A percentile compares a stretch with the other conserved stretches of the same genome.
Evolutionary conservation across 1,139 yeast genomes (phyloP).

Genomic region (Ogataea hybrid): DNA sequence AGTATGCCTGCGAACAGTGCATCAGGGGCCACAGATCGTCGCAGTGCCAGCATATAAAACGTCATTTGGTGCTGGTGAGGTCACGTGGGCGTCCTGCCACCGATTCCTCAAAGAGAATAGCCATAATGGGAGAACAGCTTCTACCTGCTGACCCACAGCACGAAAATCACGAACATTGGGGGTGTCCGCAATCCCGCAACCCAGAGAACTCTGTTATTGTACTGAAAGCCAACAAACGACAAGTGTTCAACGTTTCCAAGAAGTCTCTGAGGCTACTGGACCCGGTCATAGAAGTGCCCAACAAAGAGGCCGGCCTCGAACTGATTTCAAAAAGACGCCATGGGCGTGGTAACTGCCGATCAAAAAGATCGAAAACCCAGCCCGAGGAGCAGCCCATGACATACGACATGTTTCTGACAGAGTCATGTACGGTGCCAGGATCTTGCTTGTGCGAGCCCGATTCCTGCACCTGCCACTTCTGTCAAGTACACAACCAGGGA

Average conservation of each 20-base stretch:
- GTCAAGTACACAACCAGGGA: constrained; percentile 41
- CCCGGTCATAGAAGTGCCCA: constrained; percentile 34
- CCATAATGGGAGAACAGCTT: constrained; percentile 50
- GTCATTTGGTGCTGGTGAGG: constrained; percentile 84
- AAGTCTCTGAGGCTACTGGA: constrained; percentile 36
- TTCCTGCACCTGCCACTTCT: constrained; percentile 47
- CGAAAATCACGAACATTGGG: constrained; percentile 4
- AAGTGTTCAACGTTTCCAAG: constrained; percentile 47
- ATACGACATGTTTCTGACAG: constrained; percentile 31
- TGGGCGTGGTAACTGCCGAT: constrained; percentile 16
- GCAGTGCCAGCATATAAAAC: constrained; percentile 73
- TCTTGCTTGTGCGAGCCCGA: constrained; percentile 47
- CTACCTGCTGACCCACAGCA: background rate
- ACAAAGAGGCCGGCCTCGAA: constrained; percentile 30
- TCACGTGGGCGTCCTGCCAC: constrained; percentile 79
- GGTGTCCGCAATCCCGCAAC: constrained; percentile 1
- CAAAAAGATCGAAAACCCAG: background rate
- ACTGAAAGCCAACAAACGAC: constrained; percentile 47
- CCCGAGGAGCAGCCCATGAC: background rate
- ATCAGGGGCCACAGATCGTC: constrained; percentile 92
- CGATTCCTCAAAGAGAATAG: constrained; percentile 51
- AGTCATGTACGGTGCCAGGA: constrained; percentile 48
- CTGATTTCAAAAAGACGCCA: constrained; percentile 25
- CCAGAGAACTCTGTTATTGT: constrained; percentile 38
- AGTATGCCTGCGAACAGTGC: constrained; percentile 89